Base-by-base conservation (phyloP, 2,329 filamentous ascomycete genomes). In the Trichophyton verrucosum region DNA sequence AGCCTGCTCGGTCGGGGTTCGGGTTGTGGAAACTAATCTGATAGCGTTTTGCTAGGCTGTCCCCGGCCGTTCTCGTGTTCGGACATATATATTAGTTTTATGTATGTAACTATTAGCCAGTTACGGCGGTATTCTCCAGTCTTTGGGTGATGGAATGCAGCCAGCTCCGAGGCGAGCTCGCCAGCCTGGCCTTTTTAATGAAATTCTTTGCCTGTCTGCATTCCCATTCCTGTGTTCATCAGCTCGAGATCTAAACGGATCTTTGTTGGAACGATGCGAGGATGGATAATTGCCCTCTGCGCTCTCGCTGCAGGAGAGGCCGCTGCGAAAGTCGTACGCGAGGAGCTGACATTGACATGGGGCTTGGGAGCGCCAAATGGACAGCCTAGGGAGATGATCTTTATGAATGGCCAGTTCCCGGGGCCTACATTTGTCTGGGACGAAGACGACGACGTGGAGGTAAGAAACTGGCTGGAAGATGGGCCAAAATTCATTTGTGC, bases 281-380 rank as follows among this genome's bases (percentile, higher is more conserved):
- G 40, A n/a, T 44, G 15, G 40, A 44, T 17, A 44, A 44, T 44
- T 15, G 15, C 40, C 7, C 40, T 44, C 40, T 17, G 15, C 11
- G n/a, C 40, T 15, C 6, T 44, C n/a, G 40, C 40, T 20, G 40
- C 15, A 17, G n/a, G 40, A 44, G 15, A 44, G 15, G 40, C n/a
- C 6, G 40, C 40, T n/a, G 40, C 40, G 6, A 44, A 44, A 3
- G 15, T 44, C 40, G 40, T 17, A n/a, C 40, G 7, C 4, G n/a
- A 44, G n/a, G 40, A 44, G 17, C n/a, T 44, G 40, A 44, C 40
- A 17, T 44, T 44, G 40, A 59, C 61, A 24, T 61, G 62, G 47
- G 56, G 53, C 15, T 62, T 59, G n/a, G 42, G 64, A n/a, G 62
- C 66, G 13, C 67, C 67, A 13, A 64, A 68, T 63, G 67, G 67